Evolutionary conservation across 257 asterid species (phyloP), one percentile per base, ranked within the genome.

Genomic region (Prunella vulgaris): DNA sequence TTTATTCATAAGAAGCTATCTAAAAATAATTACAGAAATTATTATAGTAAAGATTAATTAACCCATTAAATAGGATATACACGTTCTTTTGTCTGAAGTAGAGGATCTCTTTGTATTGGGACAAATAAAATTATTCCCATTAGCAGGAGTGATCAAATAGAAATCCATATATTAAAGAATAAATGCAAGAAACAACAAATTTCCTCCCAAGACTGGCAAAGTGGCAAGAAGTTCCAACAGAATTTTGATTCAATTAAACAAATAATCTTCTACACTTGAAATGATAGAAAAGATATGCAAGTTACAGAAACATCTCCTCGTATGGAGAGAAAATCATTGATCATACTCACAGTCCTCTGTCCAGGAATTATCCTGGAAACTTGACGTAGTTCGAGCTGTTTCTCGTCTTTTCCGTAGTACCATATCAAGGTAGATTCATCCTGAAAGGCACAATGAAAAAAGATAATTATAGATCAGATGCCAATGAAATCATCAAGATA

Each of bases 321-420:
- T n/a, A n/a, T n/a, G n/a, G n/a, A n/a, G 35, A 72, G 60, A 62
- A 60, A 73, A 51, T 68, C 73, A 60, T 21, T 2, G 33, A 60
- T 69, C 76, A 74, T 68, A 84, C 97, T 93, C 78, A 93, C 99
- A 73, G 99, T 90, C 76, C 99, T 81, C 80, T 90, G 97, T 66
- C 99, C 99, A 27, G 99, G 99, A 73, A 93, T 82, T 66, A 93
- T 93, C 80, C 78, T 78, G 68, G 95, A 80, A 77, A 93, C 90
- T 20, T 74, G 89, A 42, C 79, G 79, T 60, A 93, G 79, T 63
- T 90, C 93, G 42, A 93, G 94, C 62, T 82, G 92, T 64, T 88
- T 93, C 81, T 88, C 98, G 21, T 90, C 93, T 81, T 82, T 86
- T 28, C 95, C 96, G 51, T 84, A 84, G 74, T 88, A 90, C 99